A percentile compares a stretch with the other conserved stretches of the same genome.
phyloP scores from a whole-genome alignment of 2,329 filamentous ascomycete genomes.

The Epichloe scottii region DNA sequence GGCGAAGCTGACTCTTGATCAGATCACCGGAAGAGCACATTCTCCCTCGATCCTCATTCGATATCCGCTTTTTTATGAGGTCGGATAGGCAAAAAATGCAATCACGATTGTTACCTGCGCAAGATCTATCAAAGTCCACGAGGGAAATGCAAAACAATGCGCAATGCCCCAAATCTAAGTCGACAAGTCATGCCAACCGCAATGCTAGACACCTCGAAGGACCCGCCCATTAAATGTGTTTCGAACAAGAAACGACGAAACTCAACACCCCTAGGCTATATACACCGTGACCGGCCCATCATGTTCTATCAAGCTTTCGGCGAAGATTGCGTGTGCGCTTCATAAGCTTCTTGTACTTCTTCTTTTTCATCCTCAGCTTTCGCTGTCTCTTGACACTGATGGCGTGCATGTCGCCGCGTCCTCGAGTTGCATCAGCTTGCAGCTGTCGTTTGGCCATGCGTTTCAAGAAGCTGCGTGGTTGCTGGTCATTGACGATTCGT shows the following conservation, averaged over 20 bases:
- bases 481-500: constrained; percentile 38
- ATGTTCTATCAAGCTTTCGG: constrained; percentile 65
- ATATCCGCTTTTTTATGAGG: too few relatives aligned
- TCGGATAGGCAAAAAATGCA: constrained; percentile 7
- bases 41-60: background rate
- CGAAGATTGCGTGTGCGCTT: constrained; percentile 78
- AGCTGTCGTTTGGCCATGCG: constrained; percentile 55
- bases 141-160: constrained; percentile 16
- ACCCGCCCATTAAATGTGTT: constrained; percentile 15
- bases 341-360: constrained; percentile 99
- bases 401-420: constrained; percentile 52
- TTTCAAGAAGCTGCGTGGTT: constrained; percentile 49
- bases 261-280: constrained; percentile 12
- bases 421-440: constrained; percentile 41
- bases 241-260: constrained; percentile 12
- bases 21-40: background rate
- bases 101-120: constrained; percentile 20
- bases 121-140: constrained; percentile 18
- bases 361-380: constrained; percentile 99
- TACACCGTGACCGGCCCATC: constrained; percentile 17
- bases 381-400: constrained; percentile 88
- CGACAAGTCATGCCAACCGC: constrained; percentile 14
- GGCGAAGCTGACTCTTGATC: background rate
- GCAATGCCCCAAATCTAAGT: constrained; percentile 14
- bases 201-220: constrained; percentile 19